Evolutionary conservation across 2,329 filamentous ascomycete genomes (phyloP).

Genomic region (Sarocladiaceae sp.): DNA sequence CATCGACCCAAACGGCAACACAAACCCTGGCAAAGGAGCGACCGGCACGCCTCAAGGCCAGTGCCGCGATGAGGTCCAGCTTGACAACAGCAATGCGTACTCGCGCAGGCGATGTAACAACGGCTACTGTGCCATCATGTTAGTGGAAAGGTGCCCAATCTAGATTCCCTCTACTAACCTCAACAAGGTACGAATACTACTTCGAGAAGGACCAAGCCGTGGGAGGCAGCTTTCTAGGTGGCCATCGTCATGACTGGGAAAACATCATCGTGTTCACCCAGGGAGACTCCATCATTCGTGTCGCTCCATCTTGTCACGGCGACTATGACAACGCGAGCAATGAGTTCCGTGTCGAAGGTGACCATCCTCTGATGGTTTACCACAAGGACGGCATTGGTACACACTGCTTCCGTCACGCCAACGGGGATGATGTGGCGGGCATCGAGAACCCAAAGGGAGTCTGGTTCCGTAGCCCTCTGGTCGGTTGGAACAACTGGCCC

Average conservation of each 20-base stretch:
- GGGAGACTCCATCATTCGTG: slow-evolving; percentile 18
- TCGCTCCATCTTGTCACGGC: slow-evolving; percentile 23
- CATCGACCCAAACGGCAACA: slow-evolving; percentile 29
- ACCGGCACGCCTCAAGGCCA: slow-evolving; percentile 22
- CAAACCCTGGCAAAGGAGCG: slow-evolving; percentile 19
- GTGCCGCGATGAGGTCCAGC: slow-evolving; percentile 23
- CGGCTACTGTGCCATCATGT: slow-evolving; percentile 25
- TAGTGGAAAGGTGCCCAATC: neutral
- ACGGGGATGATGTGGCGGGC: slow-evolving; percentile 17
- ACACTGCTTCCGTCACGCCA: slow-evolving; percentile 25
- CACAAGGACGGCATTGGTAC: slow-evolving; percentile 23
- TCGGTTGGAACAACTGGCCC: slow-evolving; percentile 24
- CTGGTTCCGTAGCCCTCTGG: slow-evolving; percentile 20
- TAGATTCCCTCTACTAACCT: neutral
- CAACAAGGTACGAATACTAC: slow-evolving; percentile 26
- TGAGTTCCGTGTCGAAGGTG: slow-evolving; percentile 15
- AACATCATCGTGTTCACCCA: slow-evolving; percentile 27
- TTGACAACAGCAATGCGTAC: slow-evolving; percentile 26
- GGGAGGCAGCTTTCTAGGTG: slow-evolving; percentile 22
- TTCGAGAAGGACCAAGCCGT: slow-evolving; percentile 38
- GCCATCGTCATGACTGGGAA: slow-evolving; percentile 37
- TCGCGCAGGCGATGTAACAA: slow-evolving; percentile 27
- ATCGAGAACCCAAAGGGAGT: slow-evolving; percentile 20
- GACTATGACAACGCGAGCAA: slow-evolving; percentile 19
- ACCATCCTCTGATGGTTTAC: slow-evolving; percentile 19